Evolutionary conservation across 306 rosid species (phyloP).

Genomic region (Astragalus membranaceus): DNA sequence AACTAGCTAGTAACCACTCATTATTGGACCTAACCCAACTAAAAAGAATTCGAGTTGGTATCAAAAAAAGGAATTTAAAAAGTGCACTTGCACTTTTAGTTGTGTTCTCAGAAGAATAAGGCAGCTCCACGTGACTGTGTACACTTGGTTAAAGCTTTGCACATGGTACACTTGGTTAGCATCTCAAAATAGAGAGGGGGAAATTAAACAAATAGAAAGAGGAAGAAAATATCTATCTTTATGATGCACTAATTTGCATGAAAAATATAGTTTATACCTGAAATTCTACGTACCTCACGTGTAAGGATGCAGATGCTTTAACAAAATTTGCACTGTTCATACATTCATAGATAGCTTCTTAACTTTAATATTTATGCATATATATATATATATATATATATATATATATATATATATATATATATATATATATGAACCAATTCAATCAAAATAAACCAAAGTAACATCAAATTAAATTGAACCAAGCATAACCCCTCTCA

Average conservation of each 20-base stretch:
- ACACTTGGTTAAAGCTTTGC: no score
- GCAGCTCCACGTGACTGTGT: constrained; percentile 29
- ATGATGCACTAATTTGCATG: not conserved
- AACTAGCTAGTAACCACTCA: constrained; percentile 8
- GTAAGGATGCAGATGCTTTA: not conserved
- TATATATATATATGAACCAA: no score
- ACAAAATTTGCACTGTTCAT: no score
- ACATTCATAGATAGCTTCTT: no score
- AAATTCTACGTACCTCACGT: not conserved
- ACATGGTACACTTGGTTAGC: no score
- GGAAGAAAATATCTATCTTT: not conserved
- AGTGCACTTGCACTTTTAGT: not conserved
- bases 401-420: no score
- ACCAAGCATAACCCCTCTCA: no score
- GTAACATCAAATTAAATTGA: no score
- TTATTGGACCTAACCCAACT: constrained; percentile 20
- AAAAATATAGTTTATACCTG: not conserved
- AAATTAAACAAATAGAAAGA: not conserved
- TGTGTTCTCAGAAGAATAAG: constrained; percentile 12
- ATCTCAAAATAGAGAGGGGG: not conserved
- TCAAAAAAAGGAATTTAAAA: constrained; percentile 1
- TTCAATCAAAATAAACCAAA: no score
- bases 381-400: no score
- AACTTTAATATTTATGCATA: no score
- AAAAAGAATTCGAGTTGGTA: constrained; percentile 7